These are phyloP conservation scores for Brasenia schreberi DNA, from an alignment of 164 flowering plant species.

Conservation along the genomic window DNA sequence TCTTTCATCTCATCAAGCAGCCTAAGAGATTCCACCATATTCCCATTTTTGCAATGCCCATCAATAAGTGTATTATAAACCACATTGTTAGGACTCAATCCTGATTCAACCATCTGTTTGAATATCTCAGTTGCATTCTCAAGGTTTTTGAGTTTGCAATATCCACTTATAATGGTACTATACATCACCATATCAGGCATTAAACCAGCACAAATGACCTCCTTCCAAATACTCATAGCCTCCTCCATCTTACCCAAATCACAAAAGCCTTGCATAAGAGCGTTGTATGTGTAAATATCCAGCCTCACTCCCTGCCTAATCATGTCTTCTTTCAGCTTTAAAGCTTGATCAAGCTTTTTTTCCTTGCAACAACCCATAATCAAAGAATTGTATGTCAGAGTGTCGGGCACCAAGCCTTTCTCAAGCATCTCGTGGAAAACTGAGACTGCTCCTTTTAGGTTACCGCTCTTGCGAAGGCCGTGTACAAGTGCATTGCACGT, in stretches of 20 bases:
- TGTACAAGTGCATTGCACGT: constrained; percentile 67
- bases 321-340: constrained; percentile 56
- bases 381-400: constrained; percentile 43
- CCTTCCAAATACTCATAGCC: constrained; percentile 42
- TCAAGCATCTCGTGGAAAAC: constrained; percentile 39
- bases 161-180: constrained; percentile 48
- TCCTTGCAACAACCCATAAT: constrained; percentile 39
- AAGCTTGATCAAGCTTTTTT: constrained; percentile 41
- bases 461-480: constrained; percentile 44
- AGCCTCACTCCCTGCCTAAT: constrained; percentile 30
- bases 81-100: constrained; percentile 36
- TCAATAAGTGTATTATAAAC: constrained; percentile 46
- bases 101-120: constrained; percentile 22
- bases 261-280: constrained; percentile 41
- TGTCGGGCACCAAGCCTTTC: constrained; percentile 35
- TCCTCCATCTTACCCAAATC: constrained; percentile 40
- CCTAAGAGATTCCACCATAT: constrained; percentile 30
- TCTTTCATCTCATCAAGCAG: constrained; percentile 52
- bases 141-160: constrained; percentile 40
- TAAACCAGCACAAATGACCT: constrained; percentile 29
- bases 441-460: constrained; percentile 32
- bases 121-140: constrained; percentile 40
- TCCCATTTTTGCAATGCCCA: constrained; percentile 41
- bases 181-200: constrained; percentile 37
- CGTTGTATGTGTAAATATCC: constrained; percentile 42